Conservation (phyloP, 768 basidiomycete species). For the Rhodosporidiobolus odoratus region DNA sequence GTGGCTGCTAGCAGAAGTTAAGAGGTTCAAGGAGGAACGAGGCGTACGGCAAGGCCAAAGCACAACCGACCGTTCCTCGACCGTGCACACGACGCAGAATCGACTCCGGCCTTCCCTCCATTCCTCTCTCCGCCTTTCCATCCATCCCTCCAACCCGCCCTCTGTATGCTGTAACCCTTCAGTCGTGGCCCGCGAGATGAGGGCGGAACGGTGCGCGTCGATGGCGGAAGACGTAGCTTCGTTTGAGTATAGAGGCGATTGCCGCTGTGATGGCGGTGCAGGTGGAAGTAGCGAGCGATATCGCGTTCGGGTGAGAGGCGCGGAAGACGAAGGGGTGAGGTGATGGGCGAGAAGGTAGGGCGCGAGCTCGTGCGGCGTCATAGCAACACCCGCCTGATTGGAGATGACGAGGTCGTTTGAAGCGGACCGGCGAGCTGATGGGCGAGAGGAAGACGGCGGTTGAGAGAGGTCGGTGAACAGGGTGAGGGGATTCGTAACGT, state of each 20-base stretch:
- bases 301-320: conserved; percentile 14
- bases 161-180: neutral
- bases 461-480: neutral
- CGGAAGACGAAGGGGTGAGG: neutral
- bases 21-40: too few relatives aligned
- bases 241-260: too few relatives aligned
- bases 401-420: neutral
- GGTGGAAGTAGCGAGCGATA: conserved; percentile 7
- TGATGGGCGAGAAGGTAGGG: conserved; percentile 34
- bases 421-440: neutral
- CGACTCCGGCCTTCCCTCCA: conserved; percentile 11
- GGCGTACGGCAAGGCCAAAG: conserved; percentile 32
- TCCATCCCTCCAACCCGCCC: neutral
- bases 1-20: neutral
- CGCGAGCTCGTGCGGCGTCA: conserved; percentile 6
- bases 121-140: conserved; percentile 2
- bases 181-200: neutral
- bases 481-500: neutral
- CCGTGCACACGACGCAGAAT: conserved; percentile 34
- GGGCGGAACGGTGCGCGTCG: neutral
- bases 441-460: neutral
- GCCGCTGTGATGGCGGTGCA: neutral
- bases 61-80: conserved; percentile 24
- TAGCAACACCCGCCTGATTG: too few relatives aligned
- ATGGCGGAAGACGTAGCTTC: neutral